Base-by-base conservation (phyloP, 768 basidiomycete genomes). In the Russula vinacea region DNA sequence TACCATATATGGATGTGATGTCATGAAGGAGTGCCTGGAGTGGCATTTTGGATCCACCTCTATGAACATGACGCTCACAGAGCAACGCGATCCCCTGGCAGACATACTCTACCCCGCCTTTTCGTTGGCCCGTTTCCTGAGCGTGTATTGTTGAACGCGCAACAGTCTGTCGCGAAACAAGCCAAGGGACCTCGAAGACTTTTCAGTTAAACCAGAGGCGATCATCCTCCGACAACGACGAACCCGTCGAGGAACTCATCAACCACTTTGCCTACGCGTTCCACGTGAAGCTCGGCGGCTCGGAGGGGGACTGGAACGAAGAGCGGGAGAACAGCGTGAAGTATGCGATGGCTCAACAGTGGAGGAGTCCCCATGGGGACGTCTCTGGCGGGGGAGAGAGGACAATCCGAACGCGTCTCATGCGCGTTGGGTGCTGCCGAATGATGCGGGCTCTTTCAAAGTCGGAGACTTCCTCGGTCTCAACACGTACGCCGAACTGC, bases 41-140 rank as follows among this genome's bases (percentile, higher is more conserved):
- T 0, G 22, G 2, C 24, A 24, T 26, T 17, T 58, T 59, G 58
- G 2, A 47, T 17, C 42, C 62, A 19, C 66, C 64, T 24, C 40
- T 35, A 66, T 62, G 35, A 40, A 29, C 39, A 16, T 16, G 40
- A 67, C 56, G 44, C n/a, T 33, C 5, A 56, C 54, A 19, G 51
- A 69, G 45, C 17, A 16, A 51, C 39, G 24, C 63, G 37, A 37
- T 19, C 26, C 17, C 19, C 60, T 57, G 74, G 71, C 33, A 65
- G 66, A n/a, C 77, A 81, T 72, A 72, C 69, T 33, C 77, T 76
- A 64, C 78, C 78, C 60, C 81, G 91, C 35, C 73, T 87, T 58
- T 92, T 92, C 74, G 78, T 93, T 50, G 91, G 91, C 0, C 88
- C 90, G 4, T 80, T 92, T 78, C 90, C 89, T 14, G 84, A 87